Evolutionary conservation across 768 basidiomycete genomes (phyloP), one percentile per base, ranked within the genome.

Genomic region (Collybia sordida): DNA sequence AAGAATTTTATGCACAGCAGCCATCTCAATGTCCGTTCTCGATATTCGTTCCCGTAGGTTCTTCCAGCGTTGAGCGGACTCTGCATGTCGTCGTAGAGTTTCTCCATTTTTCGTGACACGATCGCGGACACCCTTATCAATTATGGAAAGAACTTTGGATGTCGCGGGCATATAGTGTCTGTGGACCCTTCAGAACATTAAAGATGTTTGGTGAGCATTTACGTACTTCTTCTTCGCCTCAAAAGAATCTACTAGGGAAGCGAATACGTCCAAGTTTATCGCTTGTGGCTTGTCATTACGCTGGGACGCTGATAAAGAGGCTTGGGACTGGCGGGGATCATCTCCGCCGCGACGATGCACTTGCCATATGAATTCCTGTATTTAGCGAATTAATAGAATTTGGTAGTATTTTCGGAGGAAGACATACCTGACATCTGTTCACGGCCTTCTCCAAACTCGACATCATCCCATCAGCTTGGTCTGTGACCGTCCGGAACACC

Each of bases 391-490:
- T 56, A 24, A 50, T 28, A 53, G 36, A 47, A 55, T 50, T 22
- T 27, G 46, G 14, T 23, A 9, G 27, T n/a, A n/a, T 21, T 38
- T 6, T 28, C 42, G 42, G 34, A 28, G 42, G 23, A 45, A 35
- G 6, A 64, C 84, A 55, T 59, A 92, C 93, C 74, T 91, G 88
- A 73, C 93, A 95, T 56, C 90, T 83, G 60, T 85, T 85, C 38
- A 96, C 85, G 7, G 90, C 93, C 67, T 96, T 98, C 72, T 98
- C 92, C 57, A 99, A 71, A 61, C 90, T 91, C 23, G 83, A 83
- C 93, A 98, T 96, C 96, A 98, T 97, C 21, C 92, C 93, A 64
- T 94, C 92, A 37, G 96, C 95, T 66, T 98, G 95, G 61, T 94
- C 88, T 37, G 92, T 86, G 50, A 93, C 90, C 4, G 91, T 95